These are phyloP conservation scores for Phytopythium sindhum DNA, from an alignment of 352 stramenopile genomes.

Conservation along the genomic window DNA sequence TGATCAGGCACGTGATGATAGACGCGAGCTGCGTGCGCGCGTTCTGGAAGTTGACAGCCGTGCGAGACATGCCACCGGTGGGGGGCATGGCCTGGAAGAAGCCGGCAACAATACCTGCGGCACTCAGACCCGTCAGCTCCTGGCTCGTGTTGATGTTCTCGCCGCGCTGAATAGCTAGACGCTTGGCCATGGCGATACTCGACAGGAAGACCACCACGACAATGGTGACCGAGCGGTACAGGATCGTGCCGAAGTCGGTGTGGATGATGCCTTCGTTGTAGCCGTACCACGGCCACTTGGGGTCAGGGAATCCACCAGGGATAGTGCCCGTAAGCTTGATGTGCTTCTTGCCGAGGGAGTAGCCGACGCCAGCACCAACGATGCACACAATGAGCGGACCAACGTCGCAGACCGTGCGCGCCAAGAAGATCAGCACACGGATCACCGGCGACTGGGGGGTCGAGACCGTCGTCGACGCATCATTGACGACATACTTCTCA, in stretches of 20 bases:
- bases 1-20: constrained; percentile 76
- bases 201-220: constrained; percentile 86
- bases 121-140: constrained; percentile 86
- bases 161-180: constrained; percentile 62
- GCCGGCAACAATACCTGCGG: constrained; percentile 76
- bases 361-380: constrained; percentile 48
- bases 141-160: constrained; percentile 66
- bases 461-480: not conserved
- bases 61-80: constrained; percentile 79
- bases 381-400: constrained; percentile 75
- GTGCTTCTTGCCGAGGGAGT: constrained; percentile 43
- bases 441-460: constrained; percentile 13
- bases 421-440: constrained; percentile 25
- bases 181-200: constrained; percentile 86
- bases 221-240: constrained; percentile 61
- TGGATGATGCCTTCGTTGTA: constrained; percentile 42
- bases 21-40: constrained; percentile 79
- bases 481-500: constrained; percentile 11
- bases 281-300: constrained; percentile 41
- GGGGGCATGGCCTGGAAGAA: constrained; percentile 88
- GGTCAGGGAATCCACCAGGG: constrained; percentile 53
- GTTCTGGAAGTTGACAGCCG: constrained; percentile 87
- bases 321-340: constrained; percentile 72
- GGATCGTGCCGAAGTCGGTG: constrained; percentile 42
- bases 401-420: constrained; percentile 43